Conservation (phyloP, 345 rosid genomes). For the Ceriops tagal region DNA sequence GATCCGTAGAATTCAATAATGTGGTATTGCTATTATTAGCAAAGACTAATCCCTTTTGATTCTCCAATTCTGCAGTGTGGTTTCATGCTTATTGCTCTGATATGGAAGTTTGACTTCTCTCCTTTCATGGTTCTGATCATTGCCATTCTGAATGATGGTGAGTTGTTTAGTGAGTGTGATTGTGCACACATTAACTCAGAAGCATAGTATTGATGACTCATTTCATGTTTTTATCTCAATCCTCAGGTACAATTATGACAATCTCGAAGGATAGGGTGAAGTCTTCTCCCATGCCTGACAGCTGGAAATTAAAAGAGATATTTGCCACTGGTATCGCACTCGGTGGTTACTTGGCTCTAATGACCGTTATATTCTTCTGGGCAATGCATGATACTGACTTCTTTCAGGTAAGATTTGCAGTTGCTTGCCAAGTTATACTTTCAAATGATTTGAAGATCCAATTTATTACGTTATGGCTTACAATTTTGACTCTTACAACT, state of each 20-base stretch:
- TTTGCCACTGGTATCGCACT: conserved; percentile 31
- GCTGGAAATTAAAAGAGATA: conserved; percentile 34
- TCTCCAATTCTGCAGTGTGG: conserved; percentile 23
- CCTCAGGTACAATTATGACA: conserved; percentile 33
- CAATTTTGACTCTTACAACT: neutral
- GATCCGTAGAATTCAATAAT: neutral
- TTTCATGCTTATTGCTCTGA: conserved; percentile 30
- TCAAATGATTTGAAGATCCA: neutral
- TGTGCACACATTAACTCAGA: neutral
- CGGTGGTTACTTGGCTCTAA: conserved; percentile 30
- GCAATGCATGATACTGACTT: conserved; percentile 23
- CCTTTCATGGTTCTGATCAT: conserved; percentile 38
- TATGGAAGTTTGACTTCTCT: conserved; percentile 31
- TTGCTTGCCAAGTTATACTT: neutral
- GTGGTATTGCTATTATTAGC: neutral
- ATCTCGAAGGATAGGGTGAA: conserved; percentile 36
- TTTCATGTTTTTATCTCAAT: neutral
- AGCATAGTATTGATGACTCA: neutral
- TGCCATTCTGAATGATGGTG: conserved; percentile 33
- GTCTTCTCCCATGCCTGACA: conserved; percentile 33
- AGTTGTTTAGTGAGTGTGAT: neutral
- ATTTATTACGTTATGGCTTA: neutral
- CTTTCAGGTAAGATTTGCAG: conserved; percentile 16
- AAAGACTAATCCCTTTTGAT: neutral
- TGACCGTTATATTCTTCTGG: conserved; percentile 34